Evolutionary conservation across 83 land plant species (phyloP), one percentile per base, ranked within the genome.

Genomic region (Isoetes engelmannii): DNA sequence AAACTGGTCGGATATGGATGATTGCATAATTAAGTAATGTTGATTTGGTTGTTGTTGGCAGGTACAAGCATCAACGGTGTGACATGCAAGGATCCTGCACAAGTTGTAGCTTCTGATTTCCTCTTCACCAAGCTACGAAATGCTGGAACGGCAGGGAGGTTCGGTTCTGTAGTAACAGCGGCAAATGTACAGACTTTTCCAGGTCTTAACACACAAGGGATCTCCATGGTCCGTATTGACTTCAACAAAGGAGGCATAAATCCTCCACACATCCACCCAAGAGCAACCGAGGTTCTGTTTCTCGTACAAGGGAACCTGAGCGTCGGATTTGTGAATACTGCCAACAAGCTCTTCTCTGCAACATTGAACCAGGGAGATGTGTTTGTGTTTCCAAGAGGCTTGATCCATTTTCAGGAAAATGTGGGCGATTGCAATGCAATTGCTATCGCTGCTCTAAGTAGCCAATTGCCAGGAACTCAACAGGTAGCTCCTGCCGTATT

Each of bases 341-440:
- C 75, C 45, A 80, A 77, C 74, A 72, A 70, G 37, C 67, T 78
- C 5, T 80, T 69, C 55, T 44, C 72, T 2, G 63, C 72, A 4
- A 17, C 5, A 6, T 47, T 85, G n/a, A 41, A 48, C 44, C 48
- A 71, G 15, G 83, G 83, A 5, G 88, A 85, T 49, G 57, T 74
- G 13, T 82, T 85, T 49, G 77, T 85, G 41, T 80, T 85, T 67
- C 88, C 88, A 4, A 74, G 68, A n/a, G 85, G 83, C 7, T n/a
- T 80, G 41, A 28, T 75, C 7, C 88, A 85, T 67, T 85, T 72
- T 56, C 61, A 72, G 15, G 48, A 42, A 46, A 85, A 85, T 67
- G 6, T 57, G 4, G 37, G 37, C 37, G 37, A 28, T 28, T 28
- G 37, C 2, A 28, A 28, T 28, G 37, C 37, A 28, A 28, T 2